A percentile compares a stretch with the other conserved stretches of the same genome.
Evolutionary conservation across 139 green algal genomes (phyloP).

Genomic region (Coccomyxa sp.): DNA sequence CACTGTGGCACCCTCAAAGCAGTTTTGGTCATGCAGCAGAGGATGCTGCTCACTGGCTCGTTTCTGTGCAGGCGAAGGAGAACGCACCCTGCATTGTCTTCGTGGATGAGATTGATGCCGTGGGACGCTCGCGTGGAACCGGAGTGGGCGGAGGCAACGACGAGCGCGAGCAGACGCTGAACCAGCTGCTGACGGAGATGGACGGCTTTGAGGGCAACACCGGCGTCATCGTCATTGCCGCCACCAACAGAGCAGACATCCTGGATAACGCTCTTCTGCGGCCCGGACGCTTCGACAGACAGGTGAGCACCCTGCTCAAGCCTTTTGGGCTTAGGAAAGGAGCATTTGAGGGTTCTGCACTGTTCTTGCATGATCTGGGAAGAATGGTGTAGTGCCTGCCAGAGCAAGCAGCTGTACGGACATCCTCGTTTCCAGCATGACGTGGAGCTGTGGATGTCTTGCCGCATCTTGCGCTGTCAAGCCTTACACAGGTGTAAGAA

Average conservation of each 20-base stretch:
- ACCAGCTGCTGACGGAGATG: constrained; percentile 77
- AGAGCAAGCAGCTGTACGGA: too few relatives aligned
- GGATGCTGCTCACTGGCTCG: neutral
- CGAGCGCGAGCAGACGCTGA: constrained; percentile 89
- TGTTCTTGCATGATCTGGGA: neutral
- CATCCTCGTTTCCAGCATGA: too few relatives aligned
- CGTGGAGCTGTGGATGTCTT: too few relatives aligned
- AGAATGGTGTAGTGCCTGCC: too few relatives aligned
- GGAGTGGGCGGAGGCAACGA: constrained; percentile 95
- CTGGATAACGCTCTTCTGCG: constrained; percentile 96
- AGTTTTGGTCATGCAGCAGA: neutral
- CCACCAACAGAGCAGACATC: constrained; percentile 97
- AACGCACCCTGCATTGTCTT: constrained; percentile 99
- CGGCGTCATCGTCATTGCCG: constrained; percentile 96
- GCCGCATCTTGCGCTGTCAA: too few relatives aligned
- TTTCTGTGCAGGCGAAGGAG: constrained; percentile 76
- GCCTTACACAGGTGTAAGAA: too few relatives aligned
- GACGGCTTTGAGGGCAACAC: constrained; percentile 91
- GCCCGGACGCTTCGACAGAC: constrained; percentile 95
- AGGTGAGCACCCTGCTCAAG: constrained; percentile 31
- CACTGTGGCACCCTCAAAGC: neutral
- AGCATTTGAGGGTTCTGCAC: neutral
- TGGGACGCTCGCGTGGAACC: constrained; percentile 90
- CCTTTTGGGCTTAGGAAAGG: neutral
- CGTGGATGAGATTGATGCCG: constrained; percentile 99